Evolutionary conservation across 2,329 filamentous ascomycete genomes (phyloP).

Genomic region (Xylaria sp.): DNA sequence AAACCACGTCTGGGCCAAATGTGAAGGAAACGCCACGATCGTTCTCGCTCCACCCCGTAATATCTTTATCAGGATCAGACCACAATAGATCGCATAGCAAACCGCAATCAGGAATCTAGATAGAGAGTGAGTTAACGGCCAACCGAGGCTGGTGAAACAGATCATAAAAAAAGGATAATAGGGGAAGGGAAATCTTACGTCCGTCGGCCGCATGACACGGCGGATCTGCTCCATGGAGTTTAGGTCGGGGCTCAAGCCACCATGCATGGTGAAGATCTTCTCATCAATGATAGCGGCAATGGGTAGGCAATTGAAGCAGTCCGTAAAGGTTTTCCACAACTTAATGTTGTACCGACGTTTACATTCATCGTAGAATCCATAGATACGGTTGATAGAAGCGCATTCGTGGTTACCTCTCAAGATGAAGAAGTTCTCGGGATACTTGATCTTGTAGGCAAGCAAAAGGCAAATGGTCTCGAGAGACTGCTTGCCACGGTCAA

Average conservation of each 20-base stretch:
- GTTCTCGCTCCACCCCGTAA: constrained; percentile 99
- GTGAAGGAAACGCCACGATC: constrained; percentile 98
- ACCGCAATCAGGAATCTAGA: constrained; percentile 94
- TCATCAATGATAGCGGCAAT: constrained; percentile 96
- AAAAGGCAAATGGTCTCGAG: constrained; percentile 92
- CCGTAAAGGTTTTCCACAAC: constrained; percentile 97
- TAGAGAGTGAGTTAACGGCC: constrained; percentile 39
- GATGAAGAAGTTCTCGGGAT: constrained; percentile 96
- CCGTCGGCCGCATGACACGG: constrained; percentile 96
- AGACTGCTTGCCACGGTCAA: constrained; percentile 94
- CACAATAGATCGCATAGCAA: constrained; percentile 96
- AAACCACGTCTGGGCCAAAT: constrained; percentile 96
- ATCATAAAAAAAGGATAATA: background rate
- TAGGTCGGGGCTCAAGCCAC: constrained; percentile 92
- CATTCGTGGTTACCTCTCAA: constrained; percentile 96
- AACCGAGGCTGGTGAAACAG: constrained; percentile 38
- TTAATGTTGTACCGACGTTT: constrained; percentile 96
- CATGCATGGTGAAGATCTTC: constrained; percentile 99
- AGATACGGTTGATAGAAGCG: constrained; percentile 92
- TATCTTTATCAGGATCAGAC: constrained; percentile 99
- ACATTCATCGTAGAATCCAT: constrained; percentile 98
- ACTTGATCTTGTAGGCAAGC: constrained; percentile 96
- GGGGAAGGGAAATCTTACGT: constrained; percentile 68
- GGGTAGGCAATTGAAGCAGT: constrained; percentile 93
- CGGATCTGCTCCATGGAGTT: constrained; percentile 99